Evolutionary conservation across 2,329 filamentous ascomycete genomes (phyloP).

Genomic region (Fusarium fracticaudum): DNA sequence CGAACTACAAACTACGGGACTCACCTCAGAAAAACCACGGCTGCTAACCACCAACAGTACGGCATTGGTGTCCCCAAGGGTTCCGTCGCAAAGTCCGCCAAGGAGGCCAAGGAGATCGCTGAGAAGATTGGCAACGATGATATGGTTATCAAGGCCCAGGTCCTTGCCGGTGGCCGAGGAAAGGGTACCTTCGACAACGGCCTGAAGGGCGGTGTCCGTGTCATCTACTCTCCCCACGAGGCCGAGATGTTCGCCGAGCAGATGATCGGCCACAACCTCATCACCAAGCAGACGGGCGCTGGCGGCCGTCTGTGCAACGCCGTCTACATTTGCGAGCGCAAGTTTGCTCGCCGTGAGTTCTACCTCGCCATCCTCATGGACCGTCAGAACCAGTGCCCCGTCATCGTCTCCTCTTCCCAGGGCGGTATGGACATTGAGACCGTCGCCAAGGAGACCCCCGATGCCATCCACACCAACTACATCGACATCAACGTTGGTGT

Average conservation of each 20-base stretch:
- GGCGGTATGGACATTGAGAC: conserved; percentile 99
- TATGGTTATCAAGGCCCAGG: conserved; percentile 99
- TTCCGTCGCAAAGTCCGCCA: conserved; percentile 80
- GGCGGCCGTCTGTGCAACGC: conserved; percentile 93
- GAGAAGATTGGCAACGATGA: conserved; percentile 93
- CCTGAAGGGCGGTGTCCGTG: conserved; percentile 96
- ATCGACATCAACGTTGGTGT: conserved; percentile 95
- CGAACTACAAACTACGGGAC: conserved; percentile 20
- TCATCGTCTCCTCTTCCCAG: conserved; percentile 97
- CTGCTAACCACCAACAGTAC: conserved; percentile 69
- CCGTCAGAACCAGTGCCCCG: conserved; percentile 86
- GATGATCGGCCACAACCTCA: conserved; percentile 99
- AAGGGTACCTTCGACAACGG: conserved; percentile 99
- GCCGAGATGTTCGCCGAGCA: conserved; percentile 98
- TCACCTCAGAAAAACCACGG: conserved; percentile 1
- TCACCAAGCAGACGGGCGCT: conserved; percentile 99
- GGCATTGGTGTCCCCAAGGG: conserved; percentile 93
- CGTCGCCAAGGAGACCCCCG: conserved; percentile 96
- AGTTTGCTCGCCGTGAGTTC: conserved; percentile 98
- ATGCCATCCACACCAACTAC: conserved; percentile 92
- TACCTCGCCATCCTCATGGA: conserved; percentile 99
- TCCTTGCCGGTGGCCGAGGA: conserved; percentile 95
- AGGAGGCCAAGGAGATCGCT: conserved; percentile 91
- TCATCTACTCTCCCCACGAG: conserved; percentile 97
- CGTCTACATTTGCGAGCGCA: conserved; percentile 99